A percentile compares a stretch with the other conserved stretches of the same genome.
Evolutionary conservation across 2,329 filamentous ascomycete genomes (phyloP).

Genomic region (Aspergillus vadensis): DNA sequence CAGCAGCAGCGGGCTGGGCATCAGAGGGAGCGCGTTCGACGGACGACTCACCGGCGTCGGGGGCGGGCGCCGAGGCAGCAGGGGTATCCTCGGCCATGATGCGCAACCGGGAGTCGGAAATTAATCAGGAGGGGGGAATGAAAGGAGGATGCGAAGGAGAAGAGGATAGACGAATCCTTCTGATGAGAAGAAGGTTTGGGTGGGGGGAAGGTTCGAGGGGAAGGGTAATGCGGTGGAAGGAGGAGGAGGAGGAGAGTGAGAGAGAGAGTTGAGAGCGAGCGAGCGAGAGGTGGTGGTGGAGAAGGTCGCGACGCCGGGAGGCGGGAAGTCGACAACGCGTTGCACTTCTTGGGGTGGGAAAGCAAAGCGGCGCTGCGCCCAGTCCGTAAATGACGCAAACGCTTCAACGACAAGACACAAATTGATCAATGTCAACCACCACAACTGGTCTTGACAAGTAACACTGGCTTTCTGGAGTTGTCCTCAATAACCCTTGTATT

Average conservation of each 20-base stretch:
- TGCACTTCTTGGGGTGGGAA: conserved; percentile 23
- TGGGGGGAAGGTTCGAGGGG: conserved; percentile 20
- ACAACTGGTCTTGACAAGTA: not conserved
- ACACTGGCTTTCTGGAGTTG: not conserved
- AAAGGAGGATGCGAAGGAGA: conserved; percentile 14
- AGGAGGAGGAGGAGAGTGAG: not conserved
- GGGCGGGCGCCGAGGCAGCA: conserved; percentile 32
- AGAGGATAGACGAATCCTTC: conserved; percentile 16
- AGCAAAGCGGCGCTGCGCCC: conserved; percentile 16
- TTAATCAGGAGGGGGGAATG: conserved; percentile 16
- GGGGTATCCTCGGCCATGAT: conserved; percentile 45
- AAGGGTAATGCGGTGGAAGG: conserved; percentile 27
- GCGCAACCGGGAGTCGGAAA: conserved; percentile 23
- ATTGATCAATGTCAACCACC: not conserved
- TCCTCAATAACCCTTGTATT: not conserved
- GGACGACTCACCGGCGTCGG: conserved; percentile 35
- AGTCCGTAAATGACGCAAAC: conserved; percentile 28
- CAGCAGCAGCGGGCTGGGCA: conserved; percentile 23
- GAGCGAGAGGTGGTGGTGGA: conserved; percentile 28
- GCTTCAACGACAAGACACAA: conserved; percentile 16
- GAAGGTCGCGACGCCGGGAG: conserved; percentile 32
- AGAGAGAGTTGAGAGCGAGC: conserved; percentile 29
- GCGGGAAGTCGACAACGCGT: conserved; percentile 33
- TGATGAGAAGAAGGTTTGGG: conserved; percentile 13
- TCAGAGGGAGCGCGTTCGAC: conserved; percentile 34